Evolutionary conservation across 208 protist genomes (phyloP).

Genomic region (Wallacemonas sp.): DNA sequence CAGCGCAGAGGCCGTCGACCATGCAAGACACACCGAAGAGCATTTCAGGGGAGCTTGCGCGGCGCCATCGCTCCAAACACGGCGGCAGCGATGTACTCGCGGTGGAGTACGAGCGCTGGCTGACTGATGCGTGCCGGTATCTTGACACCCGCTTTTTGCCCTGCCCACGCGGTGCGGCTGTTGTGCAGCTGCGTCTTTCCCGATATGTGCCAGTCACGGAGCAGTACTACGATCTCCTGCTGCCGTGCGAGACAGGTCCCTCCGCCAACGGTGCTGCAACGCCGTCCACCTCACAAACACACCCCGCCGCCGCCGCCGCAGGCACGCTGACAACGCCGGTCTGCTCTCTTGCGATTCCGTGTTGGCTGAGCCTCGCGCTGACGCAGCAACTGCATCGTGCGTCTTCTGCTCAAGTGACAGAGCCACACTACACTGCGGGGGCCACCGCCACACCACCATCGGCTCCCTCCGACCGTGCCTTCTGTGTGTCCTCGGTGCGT

Average conservation of each 20-base stretch:
- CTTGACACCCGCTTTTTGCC: slow-evolving; percentile 10
- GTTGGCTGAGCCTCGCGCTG: slow-evolving; percentile 8
- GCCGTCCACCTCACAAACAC: no score
- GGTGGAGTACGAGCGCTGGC: slow-evolving; percentile 11
- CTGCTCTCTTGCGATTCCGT: slow-evolving; percentile 7
- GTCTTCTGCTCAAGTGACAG: not conserved
- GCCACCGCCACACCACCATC: not conserved
- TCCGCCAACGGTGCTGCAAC: no score
- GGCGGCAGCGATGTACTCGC: not conserved
- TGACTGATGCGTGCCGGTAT: slow-evolving; percentile 1
- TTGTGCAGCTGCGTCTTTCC: slow-evolving; percentile 10
- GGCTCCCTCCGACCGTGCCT: not conserved
- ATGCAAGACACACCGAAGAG: no score
- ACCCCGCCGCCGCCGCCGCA: no score
- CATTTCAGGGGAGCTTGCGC: no score
- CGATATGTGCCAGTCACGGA: slow-evolving; percentile 7
- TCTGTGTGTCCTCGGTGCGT: slow-evolving; percentile 11
- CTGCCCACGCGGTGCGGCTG: slow-evolving; percentile 8
- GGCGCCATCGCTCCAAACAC: no score
- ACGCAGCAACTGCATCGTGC: slow-evolving; percentile 8
- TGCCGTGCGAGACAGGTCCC: no score
- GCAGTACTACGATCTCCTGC: slow-evolving; percentile 11
- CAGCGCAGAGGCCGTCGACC: no score
- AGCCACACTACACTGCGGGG: no score
- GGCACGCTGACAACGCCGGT: not conserved